A percentile compares a stretch with the other conserved stretches of the same genome.
These are phyloP conservation scores for Oehlia diaphana DNA, from an alignment of 192 early-diverging fungal genomes.

Conservation along the genomic window DNA sequence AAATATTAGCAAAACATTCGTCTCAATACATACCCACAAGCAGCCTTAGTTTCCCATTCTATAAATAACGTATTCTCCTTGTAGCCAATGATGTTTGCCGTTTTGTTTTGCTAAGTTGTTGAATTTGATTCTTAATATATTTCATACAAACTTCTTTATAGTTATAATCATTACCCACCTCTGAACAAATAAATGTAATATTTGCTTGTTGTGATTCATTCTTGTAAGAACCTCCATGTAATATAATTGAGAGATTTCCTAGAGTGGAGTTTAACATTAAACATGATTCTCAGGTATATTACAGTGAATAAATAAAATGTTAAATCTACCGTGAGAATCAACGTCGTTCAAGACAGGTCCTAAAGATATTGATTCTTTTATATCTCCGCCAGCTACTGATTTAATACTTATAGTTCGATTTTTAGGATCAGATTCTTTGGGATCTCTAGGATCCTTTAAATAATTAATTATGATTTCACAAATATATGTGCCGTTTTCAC, in stretches of 20 bases:
- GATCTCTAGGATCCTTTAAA: background rate
- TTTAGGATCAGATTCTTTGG: too few species aligned
- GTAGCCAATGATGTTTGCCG: background rate
- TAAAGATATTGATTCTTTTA: background rate
- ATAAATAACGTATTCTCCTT: constrained; percentile 6
- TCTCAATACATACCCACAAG: background rate
- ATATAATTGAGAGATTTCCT: background rate
- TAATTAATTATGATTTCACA: background rate
- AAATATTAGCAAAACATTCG: background rate
- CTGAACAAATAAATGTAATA: background rate
- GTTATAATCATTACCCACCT: background rate
- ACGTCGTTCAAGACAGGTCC: background rate
- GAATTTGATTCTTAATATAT: background rate
- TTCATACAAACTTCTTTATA: background rate
- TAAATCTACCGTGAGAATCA: background rate
- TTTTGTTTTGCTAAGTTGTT: background rate
- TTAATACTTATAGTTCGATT: background rate
- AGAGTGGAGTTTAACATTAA: background rate
- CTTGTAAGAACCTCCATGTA: background rate
- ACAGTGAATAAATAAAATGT: background rate
- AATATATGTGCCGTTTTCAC: background rate
- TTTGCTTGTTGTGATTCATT: background rate
- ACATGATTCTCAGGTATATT: background rate
- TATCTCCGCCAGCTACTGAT: background rate
- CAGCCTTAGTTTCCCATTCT: background rate